These are phyloP conservation scores for Trichoderma breve DNA, from an alignment of 2,329 filamentous ascomycete genomes.

Conservation along the genomic window DNA sequence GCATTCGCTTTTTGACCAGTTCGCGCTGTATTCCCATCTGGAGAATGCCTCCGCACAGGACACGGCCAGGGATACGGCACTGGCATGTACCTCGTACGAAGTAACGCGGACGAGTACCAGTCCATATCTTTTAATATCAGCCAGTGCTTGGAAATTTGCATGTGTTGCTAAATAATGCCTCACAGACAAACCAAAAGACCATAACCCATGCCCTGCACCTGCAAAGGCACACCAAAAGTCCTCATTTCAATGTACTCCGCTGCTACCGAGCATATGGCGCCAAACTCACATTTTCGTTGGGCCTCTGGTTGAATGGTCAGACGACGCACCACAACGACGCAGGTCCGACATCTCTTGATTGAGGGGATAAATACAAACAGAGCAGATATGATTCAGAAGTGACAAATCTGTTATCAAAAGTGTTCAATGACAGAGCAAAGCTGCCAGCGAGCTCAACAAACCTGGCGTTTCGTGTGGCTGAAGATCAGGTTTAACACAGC, in stretches of 20 bases:
- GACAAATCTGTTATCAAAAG: not conserved
- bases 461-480: not conserved
- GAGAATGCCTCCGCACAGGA: not conserved
- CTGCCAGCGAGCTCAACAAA: not conserved
- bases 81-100: not conserved
- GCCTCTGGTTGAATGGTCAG: not conserved
- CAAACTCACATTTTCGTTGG: not conserved
- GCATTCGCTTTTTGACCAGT: not conserved
- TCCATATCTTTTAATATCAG: conserved; percentile 12
- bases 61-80: not conserved
- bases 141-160: conserved; percentile 9
- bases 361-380: not conserved
- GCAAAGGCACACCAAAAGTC: not conserved
- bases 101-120: not conserved
- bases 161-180: conserved; percentile 14
- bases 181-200: not conserved
- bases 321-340: not conserved
- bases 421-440: not conserved
- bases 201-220: not conserved
- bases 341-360: not conserved
- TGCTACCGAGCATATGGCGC: not conserved
- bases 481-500: not conserved
- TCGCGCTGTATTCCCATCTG: not conserved
- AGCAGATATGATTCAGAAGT: not conserved
- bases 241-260: not conserved